Base-by-base conservation (phyloP, 2,329 filamentous ascomycete genomes). In the Bipolaris zeicola region DNA sequence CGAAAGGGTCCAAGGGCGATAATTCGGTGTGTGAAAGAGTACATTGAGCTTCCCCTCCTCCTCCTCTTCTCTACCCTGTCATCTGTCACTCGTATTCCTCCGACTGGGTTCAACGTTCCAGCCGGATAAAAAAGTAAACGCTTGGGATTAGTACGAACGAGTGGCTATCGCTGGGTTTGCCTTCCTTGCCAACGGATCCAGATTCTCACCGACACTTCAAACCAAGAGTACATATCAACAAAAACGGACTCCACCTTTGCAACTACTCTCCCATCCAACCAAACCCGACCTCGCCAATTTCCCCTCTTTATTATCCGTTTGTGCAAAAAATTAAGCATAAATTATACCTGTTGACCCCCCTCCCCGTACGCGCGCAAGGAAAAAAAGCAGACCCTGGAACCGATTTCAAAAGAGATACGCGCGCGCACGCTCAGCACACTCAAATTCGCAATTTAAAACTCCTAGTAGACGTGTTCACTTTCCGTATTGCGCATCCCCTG, bases 181-280 rank as follows among this genome's bases (percentile, higher is more conserved):
- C 39, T 42, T 11, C 22, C 39, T 42, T 48, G 45, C 45, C 45
- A 48, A 38, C 45, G n/a, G 45, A 48, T 26, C 45, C 34, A 34
- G 22, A 16, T 48, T 28, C 34, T 48, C 45, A 48, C 45, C 45
- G 45, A 48, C 45, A 38, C 45, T 48, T 38, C 8, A 28, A 34
- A 34, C 16, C 34, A 31, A 31, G 10, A 31, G 28, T 46, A 46
- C 45, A 37, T 38, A 48, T 38, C 34, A 38, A 36, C 45, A 38
- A 37, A 28, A 38, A 31, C 20, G 7, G 28, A 31, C 28, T 31
- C 31, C 26, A 18, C 42, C 26, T 18, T 45, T 33, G 26, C 28
- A 42, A 24, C n/a, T 22, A 46, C n/a, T 10, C 43, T 31, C 28
- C 7, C 31, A 18, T 7, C 28, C 43, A 34, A 46, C 13, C 13